phyloP scores from a whole-genome alignment of 352 stramenopile species.

The Phytophthora tentaculata region DNA sequence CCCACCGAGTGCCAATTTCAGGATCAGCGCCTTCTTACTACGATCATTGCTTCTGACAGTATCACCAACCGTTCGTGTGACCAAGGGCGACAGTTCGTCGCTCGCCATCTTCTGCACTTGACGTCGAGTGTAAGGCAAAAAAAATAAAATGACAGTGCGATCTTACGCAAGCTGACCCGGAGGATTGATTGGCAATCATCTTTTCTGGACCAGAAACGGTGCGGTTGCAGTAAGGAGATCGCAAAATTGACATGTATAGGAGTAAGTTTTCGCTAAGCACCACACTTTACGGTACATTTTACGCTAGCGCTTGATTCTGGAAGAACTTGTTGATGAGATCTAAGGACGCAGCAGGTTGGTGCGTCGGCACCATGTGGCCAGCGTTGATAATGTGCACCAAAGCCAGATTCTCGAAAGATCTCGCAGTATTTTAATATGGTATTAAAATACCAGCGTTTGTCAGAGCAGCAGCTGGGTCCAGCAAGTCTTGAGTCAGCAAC shows the following conservation, averaged over 20 bases:
- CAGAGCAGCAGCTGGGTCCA: conserved; percentile 17
- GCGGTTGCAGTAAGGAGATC: too few species aligned
- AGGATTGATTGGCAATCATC: conserved; percentile 30
- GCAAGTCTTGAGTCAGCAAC: conserved; percentile 31
- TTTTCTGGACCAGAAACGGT: too few species aligned
- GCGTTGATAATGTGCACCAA: conserved; percentile 61
- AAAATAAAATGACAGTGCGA: too few species aligned
- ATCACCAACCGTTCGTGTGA: conserved; percentile 5
- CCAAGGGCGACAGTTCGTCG: conserved; percentile 33
- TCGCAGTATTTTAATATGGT: too few species aligned
- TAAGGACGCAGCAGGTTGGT: conserved; percentile 52
- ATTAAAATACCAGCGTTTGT: conserved; percentile 13
- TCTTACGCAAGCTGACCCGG: conserved; percentile 18
- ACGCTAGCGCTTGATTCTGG: conserved; percentile 38
- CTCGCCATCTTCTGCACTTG: conserved; percentile 12
- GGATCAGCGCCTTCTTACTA: conserved; percentile 18
- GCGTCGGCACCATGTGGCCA: conserved; percentile 64
- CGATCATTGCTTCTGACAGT: not conserved
- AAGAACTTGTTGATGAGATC: conserved; percentile 67
- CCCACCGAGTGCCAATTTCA: conserved; percentile 24
- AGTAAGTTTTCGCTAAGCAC: not conserved
- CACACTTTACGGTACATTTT: too few species aligned
- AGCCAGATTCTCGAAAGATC: conserved; percentile 48
- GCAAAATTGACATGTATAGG: too few species aligned
- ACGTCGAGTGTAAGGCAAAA: conserved; percentile 1